A percentile compares a stretch with the other conserved stretches of the same genome.
phyloP scores from a whole-genome alignment of 768 basidiomycete genomes.

The Trametes coccinea region DNA sequence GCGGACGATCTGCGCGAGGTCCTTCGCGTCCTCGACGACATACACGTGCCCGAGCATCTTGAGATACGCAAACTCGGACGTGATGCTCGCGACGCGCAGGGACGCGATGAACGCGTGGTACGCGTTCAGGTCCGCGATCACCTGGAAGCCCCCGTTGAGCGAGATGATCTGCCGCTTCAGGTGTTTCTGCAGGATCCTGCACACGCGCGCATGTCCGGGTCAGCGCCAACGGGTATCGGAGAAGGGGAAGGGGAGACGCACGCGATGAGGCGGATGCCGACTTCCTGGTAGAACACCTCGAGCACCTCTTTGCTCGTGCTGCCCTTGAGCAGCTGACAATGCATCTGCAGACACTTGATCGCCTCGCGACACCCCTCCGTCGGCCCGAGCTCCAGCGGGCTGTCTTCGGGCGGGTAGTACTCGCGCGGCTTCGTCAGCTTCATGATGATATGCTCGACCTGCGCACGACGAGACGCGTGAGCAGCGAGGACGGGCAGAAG shows the following conservation, averaged over 20 bases:
- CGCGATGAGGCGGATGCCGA: slow-evolving; percentile 70
- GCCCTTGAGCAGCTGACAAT: slow-evolving; percentile 88
- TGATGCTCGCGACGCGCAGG: slow-evolving; percentile 77
- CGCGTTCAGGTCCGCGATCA: slow-evolving; percentile 94
- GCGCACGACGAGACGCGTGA: not conserved
- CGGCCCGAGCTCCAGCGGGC: slow-evolving; percentile 77
- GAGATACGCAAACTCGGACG: slow-evolving; percentile 87
- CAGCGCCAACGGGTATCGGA: not conserved
- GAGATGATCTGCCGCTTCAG: slow-evolving; percentile 98
- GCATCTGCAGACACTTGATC: slow-evolving; percentile 84
- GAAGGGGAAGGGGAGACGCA: slow-evolving; percentile 11
- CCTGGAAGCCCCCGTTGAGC: slow-evolving; percentile 88
- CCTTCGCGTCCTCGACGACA: slow-evolving; percentile 94
- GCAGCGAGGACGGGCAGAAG: slow-evolving; percentile 3
- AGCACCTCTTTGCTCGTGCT: slow-evolving; percentile 95
- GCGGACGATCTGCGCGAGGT: slow-evolving; percentile 92
- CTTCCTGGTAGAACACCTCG: slow-evolving; percentile 97
- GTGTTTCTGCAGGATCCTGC: slow-evolving; percentile 91
- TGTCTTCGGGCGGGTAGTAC: slow-evolving; percentile 87
- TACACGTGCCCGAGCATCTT: slow-evolving; percentile 98
- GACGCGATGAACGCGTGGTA: slow-evolving; percentile 89
- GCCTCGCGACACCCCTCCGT: slow-evolving; percentile 89
- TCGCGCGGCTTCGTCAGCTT: slow-evolving; percentile 81
- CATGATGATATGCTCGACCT: slow-evolving; percentile 93
- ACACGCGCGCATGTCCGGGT: not conserved